Evolutionary conservation across 371 early-diverging fungal species (phyloP).

Genomic region (Mucor mucedo): DNA sequence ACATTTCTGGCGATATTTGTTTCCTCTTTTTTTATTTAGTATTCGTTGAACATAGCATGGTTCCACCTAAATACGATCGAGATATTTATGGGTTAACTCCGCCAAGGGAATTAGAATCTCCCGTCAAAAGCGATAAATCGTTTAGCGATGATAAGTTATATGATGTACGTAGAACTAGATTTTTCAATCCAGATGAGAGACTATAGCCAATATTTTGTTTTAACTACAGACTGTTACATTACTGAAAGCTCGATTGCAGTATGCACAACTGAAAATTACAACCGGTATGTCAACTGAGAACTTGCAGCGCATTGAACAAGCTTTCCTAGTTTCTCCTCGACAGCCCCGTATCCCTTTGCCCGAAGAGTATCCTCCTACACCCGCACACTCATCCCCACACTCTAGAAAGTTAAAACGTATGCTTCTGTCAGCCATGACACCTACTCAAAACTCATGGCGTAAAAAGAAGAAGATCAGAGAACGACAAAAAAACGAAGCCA

Average conservation of each 20-base stretch:
- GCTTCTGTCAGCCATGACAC: constrained; percentile 9
- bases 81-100: constrained; percentile 4
- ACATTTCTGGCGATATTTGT: neutral
- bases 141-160: neutral
- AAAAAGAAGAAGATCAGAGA: neutral
- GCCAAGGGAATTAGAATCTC: constrained; percentile 7
- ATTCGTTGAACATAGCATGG: neutral
- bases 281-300: constrained; percentile 16
- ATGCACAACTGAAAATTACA: constrained; percentile 14
- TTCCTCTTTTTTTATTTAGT: neutral
- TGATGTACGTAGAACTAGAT: neutral
- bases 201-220: neutral
- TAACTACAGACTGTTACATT: constrained; percentile 2
- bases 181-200: neutral
- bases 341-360: constrained; percentile 16
- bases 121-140: neutral
- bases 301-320: constrained; percentile 8
- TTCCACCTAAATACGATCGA: constrained; percentile 1
- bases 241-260: constrained; percentile 14
- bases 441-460: constrained; percentile 4
- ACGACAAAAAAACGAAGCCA: constrained; percentile 3
- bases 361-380: constrained; percentile 11
- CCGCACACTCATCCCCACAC: neutral
- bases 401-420: constrained; percentile 6
- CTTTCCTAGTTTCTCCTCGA: constrained; percentile 8